phyloP scores from a whole-genome alignment of 805 yeast genomes.

The Wickerhamiella australiensis region DNA sequence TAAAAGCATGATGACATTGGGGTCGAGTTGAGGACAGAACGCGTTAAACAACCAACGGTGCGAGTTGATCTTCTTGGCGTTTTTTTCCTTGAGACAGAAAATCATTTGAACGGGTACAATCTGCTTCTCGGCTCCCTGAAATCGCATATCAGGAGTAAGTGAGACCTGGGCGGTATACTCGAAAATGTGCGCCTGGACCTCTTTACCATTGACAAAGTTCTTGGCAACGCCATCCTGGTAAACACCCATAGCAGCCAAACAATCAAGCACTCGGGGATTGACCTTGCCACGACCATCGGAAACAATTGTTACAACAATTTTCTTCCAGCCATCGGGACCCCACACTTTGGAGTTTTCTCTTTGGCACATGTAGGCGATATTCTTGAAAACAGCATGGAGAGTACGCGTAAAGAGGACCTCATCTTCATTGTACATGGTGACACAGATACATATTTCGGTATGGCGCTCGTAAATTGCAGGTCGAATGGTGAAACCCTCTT shows the following conservation, averaged over 20 bases:
- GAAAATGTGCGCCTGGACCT: slow-evolving; percentile 85
- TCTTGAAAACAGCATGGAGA: slow-evolving; percentile 85
- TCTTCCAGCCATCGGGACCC: slow-evolving; percentile 97
- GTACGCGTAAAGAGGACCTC: slow-evolving; percentile 84
- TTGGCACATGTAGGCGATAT: slow-evolving; percentile 74
- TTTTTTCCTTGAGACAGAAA: slow-evolving; percentile 84
- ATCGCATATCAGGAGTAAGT: slow-evolving; percentile 74
- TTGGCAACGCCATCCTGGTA: slow-evolving; percentile 97
- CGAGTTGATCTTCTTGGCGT: slow-evolving; percentile 87
- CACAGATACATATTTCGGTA: slow-evolving; percentile 80
- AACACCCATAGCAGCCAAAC: slow-evolving; percentile 87
- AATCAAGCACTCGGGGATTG: slow-evolving; percentile 70
- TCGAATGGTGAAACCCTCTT: slow-evolving; percentile 72
- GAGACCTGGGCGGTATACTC: slow-evolving; percentile 95
- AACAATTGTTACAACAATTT: slow-evolving; percentile 80
- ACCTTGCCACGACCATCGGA: slow-evolving; percentile 93
- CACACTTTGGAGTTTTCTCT: slow-evolving; percentile 75
- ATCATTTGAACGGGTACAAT: slow-evolving; percentile 89
- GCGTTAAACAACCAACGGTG: slow-evolving; percentile 98
- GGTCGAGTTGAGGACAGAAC: slow-evolving; percentile 80
- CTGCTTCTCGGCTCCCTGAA: slow-evolving; percentile 71
- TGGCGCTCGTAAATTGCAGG: slow-evolving; percentile 81
- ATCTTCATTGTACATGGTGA: slow-evolving; percentile 96
- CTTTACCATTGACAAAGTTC: slow-evolving; percentile 80
- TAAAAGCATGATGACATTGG: slow-evolving; percentile 74